Evolutionary conservation across 169 alveolate species (phyloP), one percentile per base, ranked within the genome.

Genomic region (Babesia bovis): DNA sequence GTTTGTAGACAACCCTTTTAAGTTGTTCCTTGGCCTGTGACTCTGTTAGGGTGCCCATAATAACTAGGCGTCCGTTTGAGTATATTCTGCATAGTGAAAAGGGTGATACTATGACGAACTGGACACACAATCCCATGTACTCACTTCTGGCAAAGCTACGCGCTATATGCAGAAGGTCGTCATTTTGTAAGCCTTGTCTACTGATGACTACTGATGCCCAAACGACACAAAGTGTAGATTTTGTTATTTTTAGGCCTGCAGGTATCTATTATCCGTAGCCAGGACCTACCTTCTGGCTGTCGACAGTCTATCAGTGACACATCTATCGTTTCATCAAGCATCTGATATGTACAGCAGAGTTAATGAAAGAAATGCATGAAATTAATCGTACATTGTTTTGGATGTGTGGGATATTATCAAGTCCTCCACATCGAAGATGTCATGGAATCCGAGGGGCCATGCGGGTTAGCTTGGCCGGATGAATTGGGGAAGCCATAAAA

Each of bases 361-460:
- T 33, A 58, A 21, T 21, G 1, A 6, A 5, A 17, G 47, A n/a
- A 58, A 28, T 42, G 10, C 33, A 58, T 4, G 7, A n/a, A 4
- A 53, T 15, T 21, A 36, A 61, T 42, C 45, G 30, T 17, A 61
- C 9, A 36, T 6, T 1, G 17, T 17, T 28, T 13, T 25, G 52
- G 32, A 44, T 5, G 41, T 58, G 38, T 13, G 4, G 41, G n/a
- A 41, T 19, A 25, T 32, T 25, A 7, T 78, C 74, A 78, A 55
- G 66, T 68, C 45, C 73, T 67, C 87, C 87, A 78, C 87, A 78
- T 78, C 40, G 82, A 71, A 9, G 87, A 60, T n/a, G 71, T 68
- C 65, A 59, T 60, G 41, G 73, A 63, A 49, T 63, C 73, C 21
- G 73, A 63, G 2, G 58, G 52, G 4, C 47, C 49, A 33, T 28